Base-by-base conservation (phyloP, 2,329 filamentous ascomycete genomes). In the Aspergillus aculeatus region DNA sequence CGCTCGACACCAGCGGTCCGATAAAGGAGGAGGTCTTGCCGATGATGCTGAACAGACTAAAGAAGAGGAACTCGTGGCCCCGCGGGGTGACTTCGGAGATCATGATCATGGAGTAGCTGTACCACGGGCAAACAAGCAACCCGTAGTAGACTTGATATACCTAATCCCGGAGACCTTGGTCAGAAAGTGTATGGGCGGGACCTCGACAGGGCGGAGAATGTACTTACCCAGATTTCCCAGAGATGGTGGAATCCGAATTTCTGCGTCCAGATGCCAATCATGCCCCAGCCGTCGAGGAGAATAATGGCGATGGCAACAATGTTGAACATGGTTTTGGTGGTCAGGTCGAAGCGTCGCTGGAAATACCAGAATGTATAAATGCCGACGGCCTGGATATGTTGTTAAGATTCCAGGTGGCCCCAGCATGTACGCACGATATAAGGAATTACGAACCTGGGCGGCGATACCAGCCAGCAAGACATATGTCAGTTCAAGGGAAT, bases 41-140 rank as follows among this genome's bases (percentile, higher is more conserved):
- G 29, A 89, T 83, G 66, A 89, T 88, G 62, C 83, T 86, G 74
- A 89, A 89, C 1, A 90, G 73, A 50, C 81, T 84, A 80, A 90
- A 90, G 78, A 90, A 90, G 11, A 90, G 75, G 66, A 89, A 89
- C 64, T 89, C 88, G 67, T 89, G 86, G 41, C 87, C 87, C 5
- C 85, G 80, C 0, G 87, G 87, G 0, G 86, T 89, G 2, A 90
- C 86, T 65, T 89, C 87, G 2, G 83, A 85, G 64, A 90, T 90
- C 82, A 90, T 87, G 66, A 87, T 89, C 69, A 89, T 87, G 0
- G 82, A 85, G 72, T 90, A 90, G 51, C 84, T 86, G 72, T 89
- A 89, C 86, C 86, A 89, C 0, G 87, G 86, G 63, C 86, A 88
- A 6, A 89, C 84, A 50, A 89, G 82, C 1, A 90, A 76, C 0